phyloP scores from a whole-genome alignment of 352 stramenopile species.

The Phytopythium litorale region DNA sequence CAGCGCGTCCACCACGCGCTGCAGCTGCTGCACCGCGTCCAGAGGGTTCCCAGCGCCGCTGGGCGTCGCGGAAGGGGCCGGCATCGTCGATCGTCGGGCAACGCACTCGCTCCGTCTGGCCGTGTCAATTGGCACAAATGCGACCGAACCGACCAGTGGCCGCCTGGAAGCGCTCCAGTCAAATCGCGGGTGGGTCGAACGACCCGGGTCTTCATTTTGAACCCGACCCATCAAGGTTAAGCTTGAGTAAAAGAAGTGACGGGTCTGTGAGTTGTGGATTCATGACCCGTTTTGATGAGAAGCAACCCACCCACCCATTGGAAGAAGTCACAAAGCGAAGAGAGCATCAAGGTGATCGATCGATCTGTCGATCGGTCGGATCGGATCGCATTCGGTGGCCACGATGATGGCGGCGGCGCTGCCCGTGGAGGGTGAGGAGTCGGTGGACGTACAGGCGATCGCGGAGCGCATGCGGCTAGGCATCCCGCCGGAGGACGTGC shows the following conservation, averaged over 20 bases:
- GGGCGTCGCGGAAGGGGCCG: slow-evolving; percentile 4
- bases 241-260: no score
- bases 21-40: slow-evolving; percentile 56
- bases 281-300: no score
- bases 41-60: slow-evolving; percentile 32
- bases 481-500: slow-evolving; percentile 60
- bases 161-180: background rate
- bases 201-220: no score
- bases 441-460: slow-evolving; percentile 60
- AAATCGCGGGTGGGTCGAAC: background rate
- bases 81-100: background rate
- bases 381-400: background rate
- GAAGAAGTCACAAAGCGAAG: no score
- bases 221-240: background rate
- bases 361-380: background rate
- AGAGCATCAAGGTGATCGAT: background rate
- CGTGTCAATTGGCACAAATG: background rate
- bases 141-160: no score
- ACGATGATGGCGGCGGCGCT: slow-evolving; percentile 73
- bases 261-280: no score
- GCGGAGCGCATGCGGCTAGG: slow-evolving; percentile 56
- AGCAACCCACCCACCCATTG: no score
- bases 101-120: background rate
- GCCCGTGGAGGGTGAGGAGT: slow-evolving; percentile 47
- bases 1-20: slow-evolving; percentile 47